Conservation (phyloP, 768 basidiomycete genomes). For the Tubosaeta sp. region DNA sequence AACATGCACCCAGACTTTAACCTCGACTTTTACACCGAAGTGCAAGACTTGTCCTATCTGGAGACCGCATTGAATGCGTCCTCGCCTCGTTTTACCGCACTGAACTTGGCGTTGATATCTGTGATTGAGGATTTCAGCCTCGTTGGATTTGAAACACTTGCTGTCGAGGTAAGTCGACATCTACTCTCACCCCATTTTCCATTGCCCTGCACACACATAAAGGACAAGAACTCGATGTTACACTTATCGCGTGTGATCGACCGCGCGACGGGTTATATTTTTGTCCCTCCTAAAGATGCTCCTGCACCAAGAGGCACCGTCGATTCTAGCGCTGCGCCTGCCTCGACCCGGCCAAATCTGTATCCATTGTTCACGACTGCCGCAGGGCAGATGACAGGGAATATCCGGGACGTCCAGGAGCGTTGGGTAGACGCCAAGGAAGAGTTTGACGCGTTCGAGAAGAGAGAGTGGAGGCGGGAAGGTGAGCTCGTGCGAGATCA, state of each 20-base stretch:
- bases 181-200: not conserved
- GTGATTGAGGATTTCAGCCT: conserved; percentile 91
- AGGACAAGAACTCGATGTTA: conserved; percentile 96
- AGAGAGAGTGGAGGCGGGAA: conserved; percentile 69
- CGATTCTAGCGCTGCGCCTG: conserved; percentile 28
- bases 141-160: conserved; percentile 94
- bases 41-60: conserved; percentile 90
- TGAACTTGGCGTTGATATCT: conserved; percentile 89
- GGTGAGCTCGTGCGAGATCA: conserved; percentile 43
- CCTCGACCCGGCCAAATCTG: conserved; percentile 55
- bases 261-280: conserved; percentile 89
- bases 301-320: conserved; percentile 32
- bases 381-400: conserved; percentile 47
- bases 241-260: conserved; percentile 81
- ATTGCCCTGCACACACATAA: not conserved
- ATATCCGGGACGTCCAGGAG: conserved; percentile 81
- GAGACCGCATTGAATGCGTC: conserved; percentile 64
- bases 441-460: conserved; percentile 80
- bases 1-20: conserved; percentile 71
- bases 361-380: conserved; percentile 67
- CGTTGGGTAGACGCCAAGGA: conserved; percentile 88
- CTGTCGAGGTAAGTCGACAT: conserved; percentile 70
- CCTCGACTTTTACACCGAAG: conserved; percentile 96
- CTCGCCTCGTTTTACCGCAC: conserved; percentile 64
- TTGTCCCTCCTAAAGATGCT: conserved; percentile 52